Base-by-base conservation (phyloP, 768 basidiomycete genomes). In the Boletus huronensis region DNA sequence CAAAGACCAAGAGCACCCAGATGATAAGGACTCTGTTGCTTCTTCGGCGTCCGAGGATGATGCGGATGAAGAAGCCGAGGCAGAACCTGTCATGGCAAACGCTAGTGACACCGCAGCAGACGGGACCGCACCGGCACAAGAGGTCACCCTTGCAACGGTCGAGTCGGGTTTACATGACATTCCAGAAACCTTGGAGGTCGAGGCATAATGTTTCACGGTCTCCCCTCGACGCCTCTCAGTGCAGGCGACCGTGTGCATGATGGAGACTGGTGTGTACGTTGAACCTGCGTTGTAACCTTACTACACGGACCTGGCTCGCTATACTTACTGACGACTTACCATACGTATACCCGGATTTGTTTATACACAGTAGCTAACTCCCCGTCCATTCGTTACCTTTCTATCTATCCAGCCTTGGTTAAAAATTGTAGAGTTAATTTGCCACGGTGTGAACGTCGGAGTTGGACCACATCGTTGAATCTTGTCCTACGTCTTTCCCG, bases 331-430 rank as follows among this genome's bases (percentile, higher is more conserved):
- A 60, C 48, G 16, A 66, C 47, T 53, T 66, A 54, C 35, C 14
- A 58, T 56, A 61, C 54, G 43, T 35, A 67, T 66, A 66, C 64
- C 59, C 56, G 46, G 31, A 52, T 53, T 58, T 58, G 57, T 58
- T 59, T 58, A 66, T 57, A 59, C 55, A 31, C 58, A 58, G 34
- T 58, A 62, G 53, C 38, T 34, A 48, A 53, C 45, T 41, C 47
- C 42, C 40, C 31, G 1, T 25, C 53, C 55, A 42, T 58, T 52
- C 36, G n/a, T 55, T 57, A 43, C 26, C 40, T 45, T 36, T 45
- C 25, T 14, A 28, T 53, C 38, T 38, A 25, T 32, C 16, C 10
- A 26, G 13, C 45, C 2, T 25, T 25, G 42, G 21, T 23, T 14
- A 21, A 5, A 32, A 25, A 11, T 36, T 25, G 23, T 25, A 25